A percentile compares a stretch with the other conserved stretches of the same genome.
These are phyloP conservation scores for Triticum turgidum DNA, from an alignment of 176 grass and related monocot species.

Conservation along the genomic window DNA sequence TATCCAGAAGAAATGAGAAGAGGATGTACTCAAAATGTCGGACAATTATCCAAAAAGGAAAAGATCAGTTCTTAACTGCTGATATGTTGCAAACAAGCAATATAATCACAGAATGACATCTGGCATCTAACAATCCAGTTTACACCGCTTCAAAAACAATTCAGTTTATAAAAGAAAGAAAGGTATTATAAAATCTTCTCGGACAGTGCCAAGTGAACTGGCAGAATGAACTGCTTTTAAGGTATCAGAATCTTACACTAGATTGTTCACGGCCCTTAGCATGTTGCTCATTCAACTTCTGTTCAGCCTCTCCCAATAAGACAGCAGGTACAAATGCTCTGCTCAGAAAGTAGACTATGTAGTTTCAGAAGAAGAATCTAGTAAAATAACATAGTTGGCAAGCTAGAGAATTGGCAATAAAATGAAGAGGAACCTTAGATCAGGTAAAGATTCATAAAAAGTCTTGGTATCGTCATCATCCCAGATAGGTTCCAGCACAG, in stretches of 20 bases:
- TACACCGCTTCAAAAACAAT: neutral
- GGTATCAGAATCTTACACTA: slow-evolving; percentile 68
- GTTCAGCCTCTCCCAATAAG: slow-evolving; percentile 87
- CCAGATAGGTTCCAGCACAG: slow-evolving; percentile 89
- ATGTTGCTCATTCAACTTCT: slow-evolving; percentile 78
- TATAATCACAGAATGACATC: neutral
- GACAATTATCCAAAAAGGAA: neutral
- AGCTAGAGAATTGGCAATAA: slow-evolving; percentile 6
- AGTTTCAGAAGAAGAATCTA: slow-evolving; percentile 27
- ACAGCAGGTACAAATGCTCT: slow-evolving; percentile 99
- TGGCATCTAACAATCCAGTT: slow-evolving; percentile 1
- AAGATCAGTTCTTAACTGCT: slow-evolving; percentile 7
- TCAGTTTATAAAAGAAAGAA: slow-evolving; percentile 8
- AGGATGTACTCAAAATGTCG: neutral
- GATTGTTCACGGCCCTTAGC: slow-evolving; percentile 70
- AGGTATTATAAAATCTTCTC: slow-evolving; percentile 2
- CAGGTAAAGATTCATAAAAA: slow-evolving; percentile 97
- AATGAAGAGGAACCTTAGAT: slow-evolving; percentile 75
- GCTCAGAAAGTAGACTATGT: slow-evolving; percentile 29
- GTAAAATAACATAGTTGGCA: slow-evolving; percentile 21
- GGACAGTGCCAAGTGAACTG: neutral
- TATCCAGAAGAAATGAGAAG: slow-evolving; percentile 9
- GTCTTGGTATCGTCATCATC: slow-evolving; percentile 98
- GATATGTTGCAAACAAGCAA: slow-evolving; percentile 36
- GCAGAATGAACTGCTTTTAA: slow-evolving; percentile 14